Conservation (phyloP, 257 asterid species). For the Striga asiatica region DNA sequence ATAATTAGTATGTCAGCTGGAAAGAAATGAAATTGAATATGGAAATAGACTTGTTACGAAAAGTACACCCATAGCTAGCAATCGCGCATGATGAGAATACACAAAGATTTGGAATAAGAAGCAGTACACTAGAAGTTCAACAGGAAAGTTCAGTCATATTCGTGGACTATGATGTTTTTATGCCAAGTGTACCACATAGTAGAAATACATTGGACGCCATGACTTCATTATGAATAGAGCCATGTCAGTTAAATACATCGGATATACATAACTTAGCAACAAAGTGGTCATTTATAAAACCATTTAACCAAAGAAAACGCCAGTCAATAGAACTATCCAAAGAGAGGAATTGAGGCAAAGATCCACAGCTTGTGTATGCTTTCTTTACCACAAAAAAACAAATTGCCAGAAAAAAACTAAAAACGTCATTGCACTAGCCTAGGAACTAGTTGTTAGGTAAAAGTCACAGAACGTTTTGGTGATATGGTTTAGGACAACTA, state of each 20-base stretch:
- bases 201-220: background rate
- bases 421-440: background rate
- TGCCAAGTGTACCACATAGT: background rate
- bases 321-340: background rate
- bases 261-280: background rate
- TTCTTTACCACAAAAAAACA: background rate
- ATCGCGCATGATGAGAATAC: background rate
- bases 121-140: background rate
- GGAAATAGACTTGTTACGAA: background rate
- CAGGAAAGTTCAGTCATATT: background rate
- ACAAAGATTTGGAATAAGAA: background rate
- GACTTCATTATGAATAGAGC: background rate
- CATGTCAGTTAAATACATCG: background rate
- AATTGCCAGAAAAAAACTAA: background rate
- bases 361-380: background rate
- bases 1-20: too few relatives aligned
- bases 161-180: background rate
- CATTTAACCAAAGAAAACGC: background rate
- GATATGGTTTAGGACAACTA: background rate
- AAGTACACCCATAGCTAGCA: background rate
- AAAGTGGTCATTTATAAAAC: background rate
- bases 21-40: too few relatives aligned
- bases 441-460: background rate
- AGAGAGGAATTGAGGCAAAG: too few relatives aligned
- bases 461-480: background rate